Percentiles rank a stretch among this genome's conserved stretches.
Conservation (phyloP, 78 protist species). For the Speleostelium caveatum region DNA sequence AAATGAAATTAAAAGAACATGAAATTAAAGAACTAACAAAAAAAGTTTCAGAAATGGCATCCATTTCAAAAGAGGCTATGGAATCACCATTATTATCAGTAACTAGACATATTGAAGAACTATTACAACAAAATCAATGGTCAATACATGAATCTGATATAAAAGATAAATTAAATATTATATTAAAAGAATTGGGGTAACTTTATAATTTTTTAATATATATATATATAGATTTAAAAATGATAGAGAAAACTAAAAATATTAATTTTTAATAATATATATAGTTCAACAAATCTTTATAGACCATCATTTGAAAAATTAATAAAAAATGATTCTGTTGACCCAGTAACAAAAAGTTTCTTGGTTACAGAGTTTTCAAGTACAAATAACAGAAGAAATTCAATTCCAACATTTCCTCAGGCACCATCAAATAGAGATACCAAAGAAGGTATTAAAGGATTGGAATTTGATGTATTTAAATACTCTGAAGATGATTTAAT, state of each 20-base stretch:
- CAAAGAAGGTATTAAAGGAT: constrained; percentile 62
- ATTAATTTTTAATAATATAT: background rate
- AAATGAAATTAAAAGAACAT: constrained; percentile 70
- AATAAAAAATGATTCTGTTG: constrained; percentile 62
- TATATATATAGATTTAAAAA: background rate
- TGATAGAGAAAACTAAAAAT: background rate
- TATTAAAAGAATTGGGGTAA: constrained; percentile 55
- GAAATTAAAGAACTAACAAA: constrained; percentile 64
- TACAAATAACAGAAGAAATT: constrained; percentile 37
- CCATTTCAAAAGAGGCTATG: constrained; percentile 71
- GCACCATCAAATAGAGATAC: constrained; percentile 33
- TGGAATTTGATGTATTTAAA: constrained; percentile 73
- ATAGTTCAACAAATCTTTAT: constrained; percentile 50
- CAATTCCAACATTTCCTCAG: constrained; percentile 77
- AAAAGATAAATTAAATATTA: constrained; percentile 7
- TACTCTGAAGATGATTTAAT: constrained; percentile 73
- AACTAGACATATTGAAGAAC: constrained; percentile 52
- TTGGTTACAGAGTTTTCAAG: constrained; percentile 48
- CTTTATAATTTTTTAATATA: background rate
- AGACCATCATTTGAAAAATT: constrained; percentile 73
- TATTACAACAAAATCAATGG: constrained; percentile 52
- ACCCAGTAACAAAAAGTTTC: constrained; percentile 62
- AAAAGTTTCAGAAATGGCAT: constrained; percentile 52
- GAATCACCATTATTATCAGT: constrained; percentile 71
- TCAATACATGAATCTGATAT: constrained; percentile 15